Conservation (phyloP, 1,139 yeast genomes). For the Magnusiomyces fungicola region DNA sequence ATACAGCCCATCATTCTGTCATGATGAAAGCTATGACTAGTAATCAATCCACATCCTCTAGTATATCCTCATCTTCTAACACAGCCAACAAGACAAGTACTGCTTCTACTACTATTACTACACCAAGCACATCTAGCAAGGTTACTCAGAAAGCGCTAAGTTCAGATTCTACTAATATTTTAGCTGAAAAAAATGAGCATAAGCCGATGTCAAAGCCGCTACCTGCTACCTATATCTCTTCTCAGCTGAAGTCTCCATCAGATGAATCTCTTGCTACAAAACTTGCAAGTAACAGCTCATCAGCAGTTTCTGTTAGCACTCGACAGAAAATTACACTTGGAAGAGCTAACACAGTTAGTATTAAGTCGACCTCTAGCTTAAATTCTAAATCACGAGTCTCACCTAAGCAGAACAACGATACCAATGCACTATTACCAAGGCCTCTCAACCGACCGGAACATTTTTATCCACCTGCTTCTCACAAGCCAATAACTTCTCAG, state of each 20-base stretch:
- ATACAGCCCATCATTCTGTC: too few relatives aligned
- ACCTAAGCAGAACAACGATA: too few relatives aligned
- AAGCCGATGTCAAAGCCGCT: too few relatives aligned
- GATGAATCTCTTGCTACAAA: too few relatives aligned
- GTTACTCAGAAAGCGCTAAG: background rate
- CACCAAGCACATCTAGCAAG: background rate
- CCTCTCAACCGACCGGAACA: constrained; percentile 12
- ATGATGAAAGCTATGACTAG: background rate
- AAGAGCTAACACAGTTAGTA: background rate
- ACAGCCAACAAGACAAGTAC: background rate
- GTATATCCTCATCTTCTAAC: background rate
- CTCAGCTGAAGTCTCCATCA: too few relatives aligned
- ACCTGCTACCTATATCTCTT: too few relatives aligned
- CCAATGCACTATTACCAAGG: too few relatives aligned
- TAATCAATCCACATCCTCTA: background rate
- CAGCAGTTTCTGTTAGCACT: too few relatives aligned
- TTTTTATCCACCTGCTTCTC: constrained; percentile 8
- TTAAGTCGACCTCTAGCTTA: background rate
- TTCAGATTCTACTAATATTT: background rate
- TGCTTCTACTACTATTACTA: background rate
- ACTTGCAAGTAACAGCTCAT: too few relatives aligned
- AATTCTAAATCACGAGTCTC: background rate
- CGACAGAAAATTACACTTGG: too few relatives aligned
- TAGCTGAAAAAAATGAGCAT: too few relatives aligned
- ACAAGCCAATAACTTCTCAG: constrained; percentile 2